Evolutionary conservation across 495 filamentous ascomycete species (phyloP).

Genomic region (Chaetomium cochliodes): DNA sequence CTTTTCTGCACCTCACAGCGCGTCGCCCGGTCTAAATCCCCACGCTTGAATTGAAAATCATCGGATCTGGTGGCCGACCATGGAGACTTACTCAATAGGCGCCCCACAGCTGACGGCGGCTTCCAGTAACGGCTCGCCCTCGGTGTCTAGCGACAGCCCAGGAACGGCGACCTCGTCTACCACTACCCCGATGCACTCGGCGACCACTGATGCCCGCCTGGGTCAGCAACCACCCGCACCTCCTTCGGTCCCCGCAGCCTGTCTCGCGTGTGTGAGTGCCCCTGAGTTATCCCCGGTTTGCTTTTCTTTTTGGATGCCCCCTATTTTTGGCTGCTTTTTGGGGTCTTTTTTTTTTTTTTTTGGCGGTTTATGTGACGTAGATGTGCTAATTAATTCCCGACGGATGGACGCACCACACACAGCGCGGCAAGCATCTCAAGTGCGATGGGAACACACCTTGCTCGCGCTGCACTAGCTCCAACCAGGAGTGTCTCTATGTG

Average conservation of each 20-base stretch:
- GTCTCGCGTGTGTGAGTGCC: constrained; percentile 49
- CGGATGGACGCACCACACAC: constrained; percentile 4
- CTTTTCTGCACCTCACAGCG: constrained; percentile 9
- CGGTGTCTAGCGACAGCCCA: constrained; percentile 36
- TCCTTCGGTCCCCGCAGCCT: constrained; percentile 48
- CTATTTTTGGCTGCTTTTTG: constrained; percentile 16
- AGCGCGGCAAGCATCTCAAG: constrained; percentile 53
- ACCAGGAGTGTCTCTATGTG: constrained; percentile 49
- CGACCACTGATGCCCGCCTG: constrained; percentile 35
- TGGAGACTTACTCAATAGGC: constrained; percentile 37
- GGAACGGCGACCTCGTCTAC: constrained; percentile 36
- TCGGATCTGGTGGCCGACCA: constrained; percentile 32
- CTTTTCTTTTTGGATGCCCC: constrained; percentile 19
- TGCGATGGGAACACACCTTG: constrained; percentile 50
- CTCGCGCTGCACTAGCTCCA: constrained; percentile 44
- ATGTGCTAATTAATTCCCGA: constrained; percentile 20
- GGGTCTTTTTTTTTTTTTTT: background rate
- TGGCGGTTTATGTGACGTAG: constrained; percentile 18
- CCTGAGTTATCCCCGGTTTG: constrained; percentile 13
- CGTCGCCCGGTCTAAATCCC: constrained; percentile 4
- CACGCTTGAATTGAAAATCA: constrained; percentile 12
- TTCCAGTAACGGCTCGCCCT: constrained; percentile 36
- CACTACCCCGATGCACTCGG: constrained; percentile 27
- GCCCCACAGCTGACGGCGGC: constrained; percentile 36
- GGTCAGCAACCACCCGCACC: constrained; percentile 35